Percentiles rank a stretch among this genome's conserved stretches.
phyloP scores from a whole-genome alignment of 2,329 filamentous ascomycete species.

The Penicillium sumatraense region DNA sequence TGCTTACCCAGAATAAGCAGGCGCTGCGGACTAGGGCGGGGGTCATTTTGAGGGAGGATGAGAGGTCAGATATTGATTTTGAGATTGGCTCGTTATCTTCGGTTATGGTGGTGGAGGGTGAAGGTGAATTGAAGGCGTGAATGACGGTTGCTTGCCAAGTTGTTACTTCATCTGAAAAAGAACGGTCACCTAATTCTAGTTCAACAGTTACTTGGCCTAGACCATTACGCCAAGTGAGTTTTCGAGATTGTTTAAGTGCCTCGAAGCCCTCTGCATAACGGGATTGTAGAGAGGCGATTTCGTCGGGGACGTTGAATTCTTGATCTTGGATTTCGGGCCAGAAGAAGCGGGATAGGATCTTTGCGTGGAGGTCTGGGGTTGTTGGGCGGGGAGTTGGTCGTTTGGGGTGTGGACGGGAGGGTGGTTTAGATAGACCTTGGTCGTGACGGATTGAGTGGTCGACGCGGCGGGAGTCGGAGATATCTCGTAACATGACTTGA shows the following conservation, averaged over 20 bases:
- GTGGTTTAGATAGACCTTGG: constrained; percentile 41
- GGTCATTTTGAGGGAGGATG: constrained; percentile 59
- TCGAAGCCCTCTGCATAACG: constrained; percentile 78
- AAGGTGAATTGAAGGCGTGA: constrained; percentile 75
- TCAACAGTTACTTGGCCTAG: constrained; percentile 80
- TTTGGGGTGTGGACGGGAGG: constrained; percentile 32
- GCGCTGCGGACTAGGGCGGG: constrained; percentile 61
- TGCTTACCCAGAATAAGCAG: constrained; percentile 66
- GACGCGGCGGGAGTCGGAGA: constrained; percentile 78
- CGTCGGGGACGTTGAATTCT: constrained; percentile 50
- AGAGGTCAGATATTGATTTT: constrained; percentile 50
- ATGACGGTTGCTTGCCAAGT: constrained; percentile 90
- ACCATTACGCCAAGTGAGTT: constrained; percentile 85
- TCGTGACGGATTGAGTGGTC: constrained; percentile 68
- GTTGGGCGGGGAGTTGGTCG: constrained; percentile 25
- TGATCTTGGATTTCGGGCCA: constrained; percentile 79
- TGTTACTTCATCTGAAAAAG: constrained; percentile 70
- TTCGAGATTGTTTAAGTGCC: constrained; percentile 78
- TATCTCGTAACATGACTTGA: constrained; percentile 96
- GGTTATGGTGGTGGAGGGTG: constrained; percentile 31
- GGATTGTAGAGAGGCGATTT: constrained; percentile 62
- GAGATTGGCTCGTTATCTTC: constrained; percentile 39
- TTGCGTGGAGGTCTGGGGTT: constrained; percentile 67
- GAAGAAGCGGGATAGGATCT: constrained; percentile 89
- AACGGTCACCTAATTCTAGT: constrained; percentile 81